Base-by-base conservation (phyloP, 164 flowering plant genomes). In the Tinospora cordifolia region DNA sequence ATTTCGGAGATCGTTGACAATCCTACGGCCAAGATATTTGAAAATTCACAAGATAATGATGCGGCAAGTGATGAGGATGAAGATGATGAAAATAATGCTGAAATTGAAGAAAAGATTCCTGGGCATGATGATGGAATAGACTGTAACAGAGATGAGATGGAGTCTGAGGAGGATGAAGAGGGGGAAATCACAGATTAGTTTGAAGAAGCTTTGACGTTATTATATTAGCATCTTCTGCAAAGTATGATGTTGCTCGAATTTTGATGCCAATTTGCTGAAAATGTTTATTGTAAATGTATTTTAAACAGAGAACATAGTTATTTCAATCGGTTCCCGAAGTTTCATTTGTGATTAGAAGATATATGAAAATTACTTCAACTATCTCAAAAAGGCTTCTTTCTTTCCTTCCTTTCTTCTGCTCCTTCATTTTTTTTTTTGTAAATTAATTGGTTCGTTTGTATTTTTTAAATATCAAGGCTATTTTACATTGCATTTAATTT, bases 121-220 rank as follows among this genome's bases (percentile, higher is more conserved):
- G 70, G 38, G 15, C 40, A 62, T 68, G 69, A 9, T n/a, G 69
- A 21, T 3, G 47, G 72, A 40, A 62, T 44, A 62, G 47, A 65
- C 30, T 3, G 9, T 51, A 38, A 21, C 34, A 49, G 15, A 26
- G 74, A 69, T 44, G 57, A 46, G 47, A 65, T 44, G 30, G 70
- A 54, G 19, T 38, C 22, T 49, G 58, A 69, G 1, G 85, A 76
- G n/a, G 80, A 69, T 38, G 93, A 89, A 71, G 91, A 87, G 70
- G 88, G 91, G 51, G 91, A 89, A 78, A 86, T 89, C 17, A 70
- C 81, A 27, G 88, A 84, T 69, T 88, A 81, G 77, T 36, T 3
- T 70, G 47, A 27, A 40, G 27, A 7, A 34, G 26, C 15, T 71
- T 38, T 21, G 7, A 19, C 63, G 62, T 70, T 46, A 27, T 63